Conservation (phyloP, 2,329 filamentous ascomycete genomes). For the Verticillium isaacii region DNA sequence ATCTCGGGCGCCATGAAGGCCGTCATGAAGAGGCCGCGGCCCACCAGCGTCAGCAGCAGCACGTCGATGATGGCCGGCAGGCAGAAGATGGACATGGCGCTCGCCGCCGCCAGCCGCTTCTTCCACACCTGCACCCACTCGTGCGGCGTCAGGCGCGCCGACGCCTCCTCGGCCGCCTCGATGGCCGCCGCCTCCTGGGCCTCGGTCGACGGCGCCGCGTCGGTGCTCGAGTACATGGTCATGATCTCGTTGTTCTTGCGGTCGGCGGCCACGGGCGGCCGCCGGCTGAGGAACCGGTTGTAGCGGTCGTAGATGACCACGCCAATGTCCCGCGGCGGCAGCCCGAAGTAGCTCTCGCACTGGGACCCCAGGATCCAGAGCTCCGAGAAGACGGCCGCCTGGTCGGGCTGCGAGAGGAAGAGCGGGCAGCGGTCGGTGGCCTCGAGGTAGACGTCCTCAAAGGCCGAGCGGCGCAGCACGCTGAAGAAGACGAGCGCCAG, state of each 20-base stretch:
- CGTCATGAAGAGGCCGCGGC: slow-evolving; percentile 57
- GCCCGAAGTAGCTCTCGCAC: slow-evolving; percentile 58
- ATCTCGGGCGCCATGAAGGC: slow-evolving; percentile 48
- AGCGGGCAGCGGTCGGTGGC: slow-evolving; percentile 58
- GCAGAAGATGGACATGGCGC: slow-evolving; percentile 57
- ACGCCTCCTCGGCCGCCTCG: not conserved
- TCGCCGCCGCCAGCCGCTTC: slow-evolving; percentile 37
- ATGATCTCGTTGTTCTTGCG: slow-evolving; percentile 23
- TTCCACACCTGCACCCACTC: slow-evolving; percentile 13
- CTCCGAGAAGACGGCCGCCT: slow-evolving; percentile 60
- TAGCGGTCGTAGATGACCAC: slow-evolving; percentile 31
- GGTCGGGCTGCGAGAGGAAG: slow-evolving; percentile 56
- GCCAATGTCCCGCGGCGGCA: slow-evolving; percentile 43
- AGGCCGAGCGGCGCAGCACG: slow-evolving; percentile 47
- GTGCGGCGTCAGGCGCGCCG: slow-evolving; percentile 6
- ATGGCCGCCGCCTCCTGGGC: not conserved
- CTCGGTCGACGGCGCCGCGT: slow-evolving; percentile 10
- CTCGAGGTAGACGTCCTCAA: slow-evolving; percentile 60
- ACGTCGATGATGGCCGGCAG: slow-evolving; percentile 60
- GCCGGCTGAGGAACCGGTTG: slow-evolving; percentile 17
- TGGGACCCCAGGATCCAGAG: slow-evolving; percentile 59
- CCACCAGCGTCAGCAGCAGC: slow-evolving; percentile 51
- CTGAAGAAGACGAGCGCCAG: slow-evolving; percentile 54
- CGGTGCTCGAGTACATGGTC: slow-evolving; percentile 26
- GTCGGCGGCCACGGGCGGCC: slow-evolving; percentile 18